Evolutionary conservation across 2,329 filamentous ascomycete species (phyloP).

Genomic region (Pochonia chlamydosporia): DNA sequence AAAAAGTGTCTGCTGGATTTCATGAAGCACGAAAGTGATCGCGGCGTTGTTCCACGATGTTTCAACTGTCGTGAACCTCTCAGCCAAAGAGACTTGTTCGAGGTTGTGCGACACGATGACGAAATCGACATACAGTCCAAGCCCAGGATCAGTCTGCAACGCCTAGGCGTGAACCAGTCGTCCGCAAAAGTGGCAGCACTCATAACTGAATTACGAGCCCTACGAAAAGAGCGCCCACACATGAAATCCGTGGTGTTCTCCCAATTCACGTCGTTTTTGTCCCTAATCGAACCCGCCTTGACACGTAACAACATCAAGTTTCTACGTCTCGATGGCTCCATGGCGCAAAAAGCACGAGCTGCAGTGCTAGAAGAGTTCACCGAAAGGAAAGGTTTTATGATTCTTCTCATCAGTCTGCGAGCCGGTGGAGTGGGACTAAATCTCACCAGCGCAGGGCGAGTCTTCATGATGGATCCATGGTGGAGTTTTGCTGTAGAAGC

Average conservation of each 20-base stretch:
- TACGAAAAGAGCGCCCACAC: slow-evolving; percentile 58
- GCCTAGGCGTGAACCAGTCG: slow-evolving; percentile 58
- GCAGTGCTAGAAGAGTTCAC: slow-evolving; percentile 71
- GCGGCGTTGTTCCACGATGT: slow-evolving; percentile 70
- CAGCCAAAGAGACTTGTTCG: slow-evolving; percentile 79
- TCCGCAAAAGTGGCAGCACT: slow-evolving; percentile 86
- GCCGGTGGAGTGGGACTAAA: slow-evolving; percentile 94
- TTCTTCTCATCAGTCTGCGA: slow-evolving; percentile 77
- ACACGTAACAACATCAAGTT: slow-evolving; percentile 64
- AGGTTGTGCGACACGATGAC: slow-evolving; percentile 77
- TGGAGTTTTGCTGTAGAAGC: slow-evolving; percentile 97
- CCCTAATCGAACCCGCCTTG: slow-evolving; percentile 81
- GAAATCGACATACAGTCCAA: slow-evolving; percentile 40
- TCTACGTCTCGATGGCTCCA: slow-evolving; percentile 86
- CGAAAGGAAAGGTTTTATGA: slow-evolving; percentile 52
- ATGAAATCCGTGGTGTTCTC: slow-evolving; percentile 93
- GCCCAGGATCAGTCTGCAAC: slow-evolving; percentile 53
- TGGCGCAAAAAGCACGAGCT: slow-evolving; percentile 79
- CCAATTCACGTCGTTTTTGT: slow-evolving; percentile 94
- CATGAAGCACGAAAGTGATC: slow-evolving; percentile 79
- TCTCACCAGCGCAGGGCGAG: slow-evolving; percentile 77
- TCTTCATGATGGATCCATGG: slow-evolving; percentile 99
- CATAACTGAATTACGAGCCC: slow-evolving; percentile 64
- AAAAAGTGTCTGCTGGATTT: slow-evolving; percentile 88
- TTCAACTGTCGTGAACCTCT: slow-evolving; percentile 86